Percentiles rank a stretch among this genome's conserved stretches.
These are phyloP conservation scores for Penicillium paneum DNA, from an alignment of 2,329 filamentous ascomycete genomes.

Conservation along the genomic window DNA sequence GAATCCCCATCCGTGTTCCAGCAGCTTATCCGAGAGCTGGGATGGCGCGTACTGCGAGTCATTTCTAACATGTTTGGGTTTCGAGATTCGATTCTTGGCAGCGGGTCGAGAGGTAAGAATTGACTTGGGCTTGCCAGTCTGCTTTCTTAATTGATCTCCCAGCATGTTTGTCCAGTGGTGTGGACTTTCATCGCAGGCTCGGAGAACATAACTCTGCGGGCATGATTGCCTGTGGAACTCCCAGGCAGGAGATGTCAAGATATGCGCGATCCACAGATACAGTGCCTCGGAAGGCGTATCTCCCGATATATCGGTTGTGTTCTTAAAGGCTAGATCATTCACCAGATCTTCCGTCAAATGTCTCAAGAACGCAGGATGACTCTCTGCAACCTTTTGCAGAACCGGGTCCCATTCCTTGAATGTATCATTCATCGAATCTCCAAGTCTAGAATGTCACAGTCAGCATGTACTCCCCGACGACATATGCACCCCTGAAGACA, in stretches of 20 bases:
- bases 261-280: slow-evolving; percentile 50
- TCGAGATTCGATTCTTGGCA: slow-evolving; percentile 1
- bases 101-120: neutral
- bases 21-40: slow-evolving; percentile 22
- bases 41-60: neutral
- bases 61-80: neutral
- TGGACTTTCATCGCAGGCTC: slow-evolving; percentile 32
- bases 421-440: slow-evolving; percentile 26
- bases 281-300: slow-evolving; percentile 43
- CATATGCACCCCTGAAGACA: neutral
- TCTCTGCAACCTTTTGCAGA: slow-evolving; percentile 36
- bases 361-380: slow-evolving; percentile 35
- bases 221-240: slow-evolving; percentile 26
- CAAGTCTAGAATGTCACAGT: slow-evolving; percentile 19
- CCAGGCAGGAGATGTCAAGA: slow-evolving; percentile 44
- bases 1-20: slow-evolving; percentile 30
- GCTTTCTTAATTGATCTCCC: slow-evolving; percentile 16
- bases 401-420: slow-evolving; percentile 38
- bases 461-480: slow-evolving; percentile 5
- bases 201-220: slow-evolving; percentile 33
- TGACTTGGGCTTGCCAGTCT: neutral
- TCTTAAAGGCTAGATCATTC: slow-evolving; percentile 31
- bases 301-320: slow-evolving; percentile 16
- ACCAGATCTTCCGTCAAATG: slow-evolving; percentile 42
- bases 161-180: slow-evolving; percentile 33